Percentiles rank a stretch among this genome's conserved stretches.
Evolutionary conservation across 345 rosid species (phyloP).

Genomic region (Rhizophora mangle): DNA sequence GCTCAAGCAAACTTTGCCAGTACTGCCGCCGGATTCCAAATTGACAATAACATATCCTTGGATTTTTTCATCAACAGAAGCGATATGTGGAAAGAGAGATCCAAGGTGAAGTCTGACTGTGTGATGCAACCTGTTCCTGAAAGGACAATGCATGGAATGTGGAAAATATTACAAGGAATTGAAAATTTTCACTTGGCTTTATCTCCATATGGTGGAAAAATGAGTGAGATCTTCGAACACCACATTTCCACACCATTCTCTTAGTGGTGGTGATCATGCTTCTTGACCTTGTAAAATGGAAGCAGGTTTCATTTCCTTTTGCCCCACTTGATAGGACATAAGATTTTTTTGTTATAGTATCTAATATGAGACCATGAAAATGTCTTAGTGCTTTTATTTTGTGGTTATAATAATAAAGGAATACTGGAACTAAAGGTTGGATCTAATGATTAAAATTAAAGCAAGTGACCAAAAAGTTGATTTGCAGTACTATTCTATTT

Average conservation of each 20-base stretch:
- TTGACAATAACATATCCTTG: not conserved
- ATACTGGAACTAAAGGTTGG: too few relatives aligned
- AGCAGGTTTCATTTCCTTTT: too few relatives aligned
- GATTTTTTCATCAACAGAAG: not conserved
- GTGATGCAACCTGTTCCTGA: not conserved
- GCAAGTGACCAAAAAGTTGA: too few relatives aligned
- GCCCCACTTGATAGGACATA: too few relatives aligned
- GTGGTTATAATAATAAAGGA: too few relatives aligned
- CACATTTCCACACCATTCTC: not conserved
- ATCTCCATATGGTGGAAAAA: not conserved
- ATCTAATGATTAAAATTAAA: too few relatives aligned
- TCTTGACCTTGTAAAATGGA: too few relatives aligned
- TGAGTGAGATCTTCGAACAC: not conserved
- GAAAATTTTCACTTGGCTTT: not conserved
- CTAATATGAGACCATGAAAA: too few relatives aligned
- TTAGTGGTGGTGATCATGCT: not conserved
- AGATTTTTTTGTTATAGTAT: not conserved
- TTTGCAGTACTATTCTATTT: too few relatives aligned
- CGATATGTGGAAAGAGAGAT: not conserved
- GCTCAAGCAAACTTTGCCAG: not conserved
- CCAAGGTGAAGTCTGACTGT: not conserved
- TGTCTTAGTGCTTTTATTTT: too few relatives aligned
- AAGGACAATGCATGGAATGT: not conserved
- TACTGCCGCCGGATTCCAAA: not conserved
- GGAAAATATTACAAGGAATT: not conserved